These are phyloP conservation scores for Phytopythium chamaehyphon DNA, from an alignment of 352 stramenopile species.

Conservation along the genomic window DNA sequence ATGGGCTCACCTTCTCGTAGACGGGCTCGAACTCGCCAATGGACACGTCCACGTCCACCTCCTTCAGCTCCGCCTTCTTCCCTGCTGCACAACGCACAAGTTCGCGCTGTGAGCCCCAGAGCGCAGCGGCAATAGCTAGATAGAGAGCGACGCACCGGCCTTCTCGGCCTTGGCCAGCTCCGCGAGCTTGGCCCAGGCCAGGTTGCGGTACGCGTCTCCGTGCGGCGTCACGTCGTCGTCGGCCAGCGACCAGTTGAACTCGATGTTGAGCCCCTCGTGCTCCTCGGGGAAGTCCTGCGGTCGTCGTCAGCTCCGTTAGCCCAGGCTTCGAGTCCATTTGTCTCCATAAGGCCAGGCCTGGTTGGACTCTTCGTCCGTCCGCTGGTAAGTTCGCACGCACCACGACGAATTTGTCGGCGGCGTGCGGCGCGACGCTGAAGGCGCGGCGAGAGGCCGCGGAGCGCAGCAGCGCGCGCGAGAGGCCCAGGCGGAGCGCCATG, in stretches of 20 bases:
- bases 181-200: constrained; percentile 58
- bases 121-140: background rate
- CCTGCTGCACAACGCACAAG: constrained; percentile 23
- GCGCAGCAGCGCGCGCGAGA: constrained; percentile 44
- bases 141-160: constrained; percentile 22
- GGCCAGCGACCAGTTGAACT: constrained; percentile 85
- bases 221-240: constrained; percentile 79
- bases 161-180: constrained; percentile 66
- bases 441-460: constrained; percentile 33
- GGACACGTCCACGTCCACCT: constrained; percentile 63
- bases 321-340: too few species aligned
- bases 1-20: constrained; percentile 36
- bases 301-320: too few species aligned
- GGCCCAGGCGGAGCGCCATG: constrained; percentile 62
- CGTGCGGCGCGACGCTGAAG: constrained; percentile 51
- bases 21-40: constrained; percentile 65
- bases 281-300: constrained; percentile 69
- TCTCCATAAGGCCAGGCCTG: too few species aligned
- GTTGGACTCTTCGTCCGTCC: too few species aligned
- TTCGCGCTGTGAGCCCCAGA: background rate
- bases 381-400: too few species aligned
- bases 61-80: constrained; percentile 48
- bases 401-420: constrained; percentile 77
- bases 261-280: constrained; percentile 76
- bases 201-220: constrained; percentile 75